Base-by-base conservation (phyloP, 129 eudicot genomes). In the Pittosporum tobira region DNA sequence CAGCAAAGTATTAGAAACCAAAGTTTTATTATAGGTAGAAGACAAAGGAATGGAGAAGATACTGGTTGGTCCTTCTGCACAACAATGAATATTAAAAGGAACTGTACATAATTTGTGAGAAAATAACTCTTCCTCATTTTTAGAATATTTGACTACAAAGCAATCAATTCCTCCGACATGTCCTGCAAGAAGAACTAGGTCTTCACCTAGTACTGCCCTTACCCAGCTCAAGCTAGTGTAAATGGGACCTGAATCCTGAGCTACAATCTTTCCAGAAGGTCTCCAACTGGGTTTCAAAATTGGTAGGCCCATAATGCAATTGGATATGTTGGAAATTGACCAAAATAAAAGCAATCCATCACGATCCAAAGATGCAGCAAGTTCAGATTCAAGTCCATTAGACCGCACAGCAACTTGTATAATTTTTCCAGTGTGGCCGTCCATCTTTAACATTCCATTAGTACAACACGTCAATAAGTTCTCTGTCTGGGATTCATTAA, bases 211-310 rank as follows among this genome's bases (percentile, higher is more conserved):
- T 27, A 69, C 37, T 51, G 76, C 58, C 31, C 80, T 83, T 43
- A 83, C 84, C 99, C 99, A 91, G 43, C 72, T 63, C 77, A 87
- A 64, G 76, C 79, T 81, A 30, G 77, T 72, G 81, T 76, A 81
- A 55, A 62, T 75, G 71, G 75, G 62, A 18, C 44, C 58, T 61
- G 72, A 73, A 62, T 62, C 81, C 21, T 81, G 73, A 44, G 24
- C 46, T 52, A 42, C 59, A 60, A 59, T 28, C 69, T 69, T 57
- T 64, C 94, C 96, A 29, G 31, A 52, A 50, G 74, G 76, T 71
- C 87, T 65, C 81, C 84, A 83, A 34, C 83, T 65, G 37, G 85
- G 80, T 25, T 62, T 87, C 26, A 80, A 61, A 5, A 75, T 65
- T 60, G 88, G 80, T 26, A 77, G 63, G 53, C 94, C 77, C 66